A percentile compares a stretch with the other conserved stretches of the same genome.
phyloP scores from a whole-genome alignment of 2,329 filamentous ascomycete species.

The Ramichloridium luteum region DNA sequence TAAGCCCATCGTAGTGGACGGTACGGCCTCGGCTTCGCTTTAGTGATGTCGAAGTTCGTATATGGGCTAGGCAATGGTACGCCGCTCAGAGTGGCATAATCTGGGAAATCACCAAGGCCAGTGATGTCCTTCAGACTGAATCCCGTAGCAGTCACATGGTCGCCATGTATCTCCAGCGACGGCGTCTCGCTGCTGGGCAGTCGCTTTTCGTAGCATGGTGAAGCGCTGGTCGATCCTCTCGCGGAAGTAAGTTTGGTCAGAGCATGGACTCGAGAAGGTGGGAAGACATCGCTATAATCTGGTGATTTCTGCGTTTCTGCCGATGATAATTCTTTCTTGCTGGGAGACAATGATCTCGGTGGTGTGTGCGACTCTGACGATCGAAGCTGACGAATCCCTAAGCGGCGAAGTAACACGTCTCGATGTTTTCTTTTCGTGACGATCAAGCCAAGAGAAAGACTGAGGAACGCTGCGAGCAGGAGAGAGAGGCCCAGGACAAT shows the following conservation, averaged over 20 bases:
- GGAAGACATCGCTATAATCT: conserved; percentile 38
- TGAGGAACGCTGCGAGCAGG: too few species aligned
- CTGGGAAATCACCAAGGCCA: conserved; percentile 62
- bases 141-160: conserved; percentile 46
- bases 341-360: conserved; percentile 40
- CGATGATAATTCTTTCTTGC: conserved; percentile 28
- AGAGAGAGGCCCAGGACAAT: too few species aligned
- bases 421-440: conserved; percentile 26
- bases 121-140: conserved; percentile 59
- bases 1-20: conserved; percentile 73
- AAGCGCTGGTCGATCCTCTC: conserved; percentile 16
- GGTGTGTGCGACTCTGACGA: conserved; percentile 41
- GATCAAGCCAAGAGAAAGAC: too few species aligned
- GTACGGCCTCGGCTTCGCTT: conserved; percentile 60
- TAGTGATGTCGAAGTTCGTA: conserved; percentile 53
- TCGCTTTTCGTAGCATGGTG: conserved; percentile 12
- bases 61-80: conserved; percentile 58
- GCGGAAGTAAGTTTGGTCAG: conserved; percentile 27
- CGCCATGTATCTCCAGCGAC: conserved; percentile 11
- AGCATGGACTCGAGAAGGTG: conserved; percentile 39
- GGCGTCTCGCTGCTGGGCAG: conserved; percentile 15
- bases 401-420: conserved; percentile 28
- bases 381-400: conserved; percentile 30
- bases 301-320: conserved; percentile 19
- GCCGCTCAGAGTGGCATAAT: conserved; percentile 63